A percentile compares a stretch with the other conserved stretches of the same genome.
Conservation (phyloP, 202 grass and related monocot species). For the Zizania palustris region DNA sequence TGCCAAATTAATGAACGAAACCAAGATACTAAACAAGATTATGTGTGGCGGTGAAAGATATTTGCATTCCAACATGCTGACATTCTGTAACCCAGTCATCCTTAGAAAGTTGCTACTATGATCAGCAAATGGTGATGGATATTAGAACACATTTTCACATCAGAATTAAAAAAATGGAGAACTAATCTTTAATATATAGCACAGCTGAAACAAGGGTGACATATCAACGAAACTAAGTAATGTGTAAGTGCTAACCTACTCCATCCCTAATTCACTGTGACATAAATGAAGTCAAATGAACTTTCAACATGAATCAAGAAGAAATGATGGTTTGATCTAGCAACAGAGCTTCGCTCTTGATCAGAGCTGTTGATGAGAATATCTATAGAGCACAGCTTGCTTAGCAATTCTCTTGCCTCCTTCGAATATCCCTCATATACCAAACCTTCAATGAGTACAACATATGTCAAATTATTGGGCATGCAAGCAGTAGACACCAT, state of each 20-base stretch:
- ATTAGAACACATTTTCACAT: slow-evolving; percentile 8
- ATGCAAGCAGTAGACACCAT: slow-evolving; percentile 70
- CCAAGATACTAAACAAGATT: background rate
- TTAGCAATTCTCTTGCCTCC: slow-evolving; percentile 61
- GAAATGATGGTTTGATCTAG: slow-evolving; percentile 31
- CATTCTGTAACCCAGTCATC: background rate
- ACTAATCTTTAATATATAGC: slow-evolving; percentile 44
- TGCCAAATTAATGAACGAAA: background rate
- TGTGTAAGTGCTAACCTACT: slow-evolving; percentile 47
- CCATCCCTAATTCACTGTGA: slow-evolving; percentile 16
- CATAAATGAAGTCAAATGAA: slow-evolving; percentile 34
- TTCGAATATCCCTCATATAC: slow-evolving; percentile 58
- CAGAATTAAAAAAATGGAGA: slow-evolving; percentile 21
- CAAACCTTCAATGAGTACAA: slow-evolving; percentile 64
- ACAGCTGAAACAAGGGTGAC: slow-evolving; percentile 32
- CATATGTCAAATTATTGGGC: slow-evolving; percentile 66
- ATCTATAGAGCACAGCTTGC: slow-evolving; percentile 53
- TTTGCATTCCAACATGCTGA: slow-evolving; percentile 10
- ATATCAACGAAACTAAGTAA: slow-evolving; percentile 48
- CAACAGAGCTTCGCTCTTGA: slow-evolving; percentile 45
- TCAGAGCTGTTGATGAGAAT: slow-evolving; percentile 47
- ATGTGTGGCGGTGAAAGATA: background rate
- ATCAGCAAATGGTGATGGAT: slow-evolving; percentile 19
- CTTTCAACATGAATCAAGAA: slow-evolving; percentile 33
- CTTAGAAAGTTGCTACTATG: slow-evolving; percentile 15